Base-by-base conservation (phyloP, 441 rosid species). In the Omphalea diandra region DNA sequence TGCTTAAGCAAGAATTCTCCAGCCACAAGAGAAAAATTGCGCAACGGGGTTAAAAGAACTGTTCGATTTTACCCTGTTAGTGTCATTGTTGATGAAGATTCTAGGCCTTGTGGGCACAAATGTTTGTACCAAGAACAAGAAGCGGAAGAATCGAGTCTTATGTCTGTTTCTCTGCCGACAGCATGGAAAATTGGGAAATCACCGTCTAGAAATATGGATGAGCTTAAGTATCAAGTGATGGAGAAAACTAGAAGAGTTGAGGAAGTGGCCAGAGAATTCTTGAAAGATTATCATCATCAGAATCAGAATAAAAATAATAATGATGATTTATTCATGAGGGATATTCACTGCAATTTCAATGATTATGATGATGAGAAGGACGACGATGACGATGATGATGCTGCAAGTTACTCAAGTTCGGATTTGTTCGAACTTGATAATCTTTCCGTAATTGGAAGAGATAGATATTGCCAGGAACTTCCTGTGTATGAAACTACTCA, bases 401-500 rank as follows among this genome's bases (percentile, higher is more conserved):
- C 76, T 18, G 87, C 83, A 31, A 90, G 98, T 65, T 89, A 58
- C 55, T 86, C 97, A 17, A 93, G 98, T 77, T 93, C 98, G 0
- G 98, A 93, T 79, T 79, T 90, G 7, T 93, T 93, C 41, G 98
- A 93, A 64, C 74, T 93, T 70, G 98, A 93, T 83, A 81, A 87
- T 82, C 87, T 79, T 7, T 38, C 80, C 0, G 82, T 85, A 63
- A 77, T 75, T 52, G 90, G 88, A 18, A 83, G 75, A 33, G 72
- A 87, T 49, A 78, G 86, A 83, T 92, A 88, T 63, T 53, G 81
- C 12, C 86, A 88, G 71, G 98, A 93, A 72, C 74, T 93, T 57
- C 97, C 98, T 0, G 97, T 93, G 55, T 93, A 90, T 70, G 98
- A 89, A 79, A 89, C 97, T 20, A 93, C 98, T 32, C 85, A 80